phyloP scores from a whole-genome alignment of 805 yeast genomes.

The Cyberlindnera bimundalis region DNA sequence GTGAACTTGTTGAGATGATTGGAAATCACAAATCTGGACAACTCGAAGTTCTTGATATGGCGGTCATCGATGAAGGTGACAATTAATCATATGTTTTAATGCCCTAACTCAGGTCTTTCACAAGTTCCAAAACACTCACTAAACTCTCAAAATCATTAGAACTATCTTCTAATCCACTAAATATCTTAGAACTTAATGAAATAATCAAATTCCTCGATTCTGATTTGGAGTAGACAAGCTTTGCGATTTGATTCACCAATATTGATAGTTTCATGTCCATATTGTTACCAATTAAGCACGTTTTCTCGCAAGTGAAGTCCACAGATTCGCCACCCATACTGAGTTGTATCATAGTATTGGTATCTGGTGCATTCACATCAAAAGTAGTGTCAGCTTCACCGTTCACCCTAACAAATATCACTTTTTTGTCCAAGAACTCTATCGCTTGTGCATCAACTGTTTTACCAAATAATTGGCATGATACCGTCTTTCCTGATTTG shows the following conservation, averaged over 20 bases:
- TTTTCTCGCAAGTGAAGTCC: slow-evolving; percentile 40
- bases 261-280: slow-evolving; percentile 18
- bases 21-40: slow-evolving; percentile 54
- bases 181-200: slow-evolving; percentile 26
- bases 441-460: slow-evolving; percentile 4
- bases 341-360: slow-evolving; percentile 14
- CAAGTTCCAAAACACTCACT: slow-evolving; percentile 14
- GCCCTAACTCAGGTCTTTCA: slow-evolving; percentile 7
- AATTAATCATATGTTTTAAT: slow-evolving; percentile 11
- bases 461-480: neutral
- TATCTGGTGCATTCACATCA: slow-evolving; percentile 24
- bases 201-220: slow-evolving; percentile 23
- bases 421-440: slow-evolving; percentile 36
- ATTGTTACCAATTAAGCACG: slow-evolving; percentile 22
- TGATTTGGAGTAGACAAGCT: slow-evolving; percentile 14
- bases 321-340: neutral
- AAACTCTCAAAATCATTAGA: slow-evolving; percentile 18
- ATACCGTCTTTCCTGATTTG: too few relatives aligned
- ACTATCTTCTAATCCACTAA: slow-evolving; percentile 5
- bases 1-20: slow-evolving; percentile 60
- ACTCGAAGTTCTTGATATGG: slow-evolving; percentile 84
- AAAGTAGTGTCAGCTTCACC: slow-evolving; percentile 36
- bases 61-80: slow-evolving; percentile 68
- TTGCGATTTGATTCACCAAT: slow-evolving; percentile 24
- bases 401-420: slow-evolving; percentile 38